These are phyloP conservation scores for Apiotrichum domesticum DNA, from an alignment of 1,284 basidiomycete species.

Conservation along the genomic window DNA sequence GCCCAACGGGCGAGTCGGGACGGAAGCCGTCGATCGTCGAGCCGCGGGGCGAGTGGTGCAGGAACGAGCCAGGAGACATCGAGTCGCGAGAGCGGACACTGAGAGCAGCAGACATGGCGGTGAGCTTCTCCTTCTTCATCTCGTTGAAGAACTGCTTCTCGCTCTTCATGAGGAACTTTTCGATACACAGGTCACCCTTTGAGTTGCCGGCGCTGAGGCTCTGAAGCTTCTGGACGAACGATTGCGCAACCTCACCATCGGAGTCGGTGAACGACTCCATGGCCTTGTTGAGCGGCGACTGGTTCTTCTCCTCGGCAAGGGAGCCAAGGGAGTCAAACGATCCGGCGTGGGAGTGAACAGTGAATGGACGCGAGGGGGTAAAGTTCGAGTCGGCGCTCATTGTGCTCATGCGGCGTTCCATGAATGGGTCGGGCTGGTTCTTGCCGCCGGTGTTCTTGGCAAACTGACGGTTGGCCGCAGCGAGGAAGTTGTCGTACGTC, in stretches of 20 bases:
- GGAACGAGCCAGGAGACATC: conserved; percentile 19
- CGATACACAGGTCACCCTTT: conserved; percentile 81
- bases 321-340: conserved; percentile 82
- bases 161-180: conserved; percentile 79
- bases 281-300: conserved; percentile 85
- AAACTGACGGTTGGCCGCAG: conserved; percentile 73
- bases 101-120: conserved; percentile 42
- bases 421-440: conserved; percentile 67
- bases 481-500: conserved; percentile 67
- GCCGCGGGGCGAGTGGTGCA: conserved; percentile 33
- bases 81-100: conserved; percentile 65
- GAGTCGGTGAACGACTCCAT: conserved; percentile 88
- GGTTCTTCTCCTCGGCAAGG: conserved; percentile 80
- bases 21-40: conserved; percentile 64
- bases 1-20: conserved; percentile 52
- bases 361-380: conserved; percentile 65
- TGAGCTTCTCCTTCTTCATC: conserved; percentile 70
- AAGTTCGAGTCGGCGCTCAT: conserved; percentile 29
- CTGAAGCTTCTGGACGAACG: conserved; percentile 80
- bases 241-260: conserved; percentile 79
- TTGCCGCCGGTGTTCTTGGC: conserved; percentile 66
- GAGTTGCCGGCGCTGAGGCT: conserved; percentile 75
- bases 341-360: conserved; percentile 66
- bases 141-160: conserved; percentile 88
- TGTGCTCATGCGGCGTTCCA: conserved; percentile 51